These are phyloP conservation scores for Nigrograna mackinnonii DNA, from an alignment of 2,329 filamentous ascomycete genomes.

Conservation along the genomic window DNA sequence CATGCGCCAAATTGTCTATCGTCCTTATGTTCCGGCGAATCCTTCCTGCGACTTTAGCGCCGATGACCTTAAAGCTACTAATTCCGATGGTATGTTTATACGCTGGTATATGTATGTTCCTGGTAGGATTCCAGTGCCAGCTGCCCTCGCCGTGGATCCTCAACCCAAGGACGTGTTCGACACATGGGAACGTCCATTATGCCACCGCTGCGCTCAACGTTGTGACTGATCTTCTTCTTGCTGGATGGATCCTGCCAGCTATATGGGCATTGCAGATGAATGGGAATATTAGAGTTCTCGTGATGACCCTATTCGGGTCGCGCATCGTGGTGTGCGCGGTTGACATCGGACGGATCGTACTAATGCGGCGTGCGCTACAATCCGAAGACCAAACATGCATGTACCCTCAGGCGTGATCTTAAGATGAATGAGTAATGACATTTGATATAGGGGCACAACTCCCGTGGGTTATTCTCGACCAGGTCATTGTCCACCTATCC, in stretches of 20 bases:
- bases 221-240: conserved; percentile 22
- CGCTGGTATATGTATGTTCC: conserved; percentile 14
- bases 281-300: not conserved
- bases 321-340: conserved; percentile 9
- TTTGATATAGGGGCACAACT: conserved; percentile 6
- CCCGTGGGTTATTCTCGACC: conserved; percentile 10
- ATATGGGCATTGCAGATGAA: conserved; percentile 9
- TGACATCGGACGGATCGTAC: conserved; percentile 7
- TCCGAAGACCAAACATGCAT: conserved; percentile 9
- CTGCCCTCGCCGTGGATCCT: conserved; percentile 12
- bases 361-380: conserved; percentile 7
- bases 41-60: no score
- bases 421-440: no score
- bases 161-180: conserved; percentile 10
- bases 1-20: conserved; percentile 18
- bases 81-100: conserved; percentile 13
- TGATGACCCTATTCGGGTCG: not conserved
- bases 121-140: conserved; percentile 20
- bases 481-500: conserved; percentile 13
- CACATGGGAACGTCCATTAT: conserved; percentile 13
- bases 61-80: no score
- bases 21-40: conserved; percentile 21
- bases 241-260: conserved; percentile 26
- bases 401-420: no score
- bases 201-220: conserved; percentile 22